These are phyloP conservation scores for Biscogniauxia mediterranea DNA, from an alignment of 2,329 filamentous ascomycete species.

Conservation along the genomic window DNA sequence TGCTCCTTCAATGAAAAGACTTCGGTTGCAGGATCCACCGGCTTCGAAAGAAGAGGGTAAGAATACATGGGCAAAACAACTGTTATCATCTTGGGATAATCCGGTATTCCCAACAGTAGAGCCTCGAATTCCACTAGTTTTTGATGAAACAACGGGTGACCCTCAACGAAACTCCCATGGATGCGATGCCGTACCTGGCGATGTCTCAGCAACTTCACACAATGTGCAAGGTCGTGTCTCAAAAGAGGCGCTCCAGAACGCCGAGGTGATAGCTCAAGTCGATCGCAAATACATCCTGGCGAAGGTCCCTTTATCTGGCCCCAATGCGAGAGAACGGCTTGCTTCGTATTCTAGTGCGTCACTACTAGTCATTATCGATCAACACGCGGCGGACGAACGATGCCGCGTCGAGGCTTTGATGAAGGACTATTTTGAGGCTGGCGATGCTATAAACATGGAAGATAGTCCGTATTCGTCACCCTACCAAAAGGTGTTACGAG, in stretches of 20 bases:
- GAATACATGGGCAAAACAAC: conserved; percentile 55
- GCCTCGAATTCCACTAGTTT: conserved; percentile 42
- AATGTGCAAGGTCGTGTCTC: conserved; percentile 52
- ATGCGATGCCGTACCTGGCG: conserved; percentile 8
- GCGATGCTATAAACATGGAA: not conserved
- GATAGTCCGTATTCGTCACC: conserved; percentile 1
- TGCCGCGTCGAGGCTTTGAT: conserved; percentile 76
- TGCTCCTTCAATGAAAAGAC: conserved; percentile 12
- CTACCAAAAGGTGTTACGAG: conserved; percentile 12
- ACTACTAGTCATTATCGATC: conserved; percentile 76
- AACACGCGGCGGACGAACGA: conserved; percentile 93
- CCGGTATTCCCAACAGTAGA: conserved; percentile 64
- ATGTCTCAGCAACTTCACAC: conserved; percentile 23
- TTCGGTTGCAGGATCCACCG: conserved; percentile 14
- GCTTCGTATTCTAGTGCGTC: conserved; percentile 5
- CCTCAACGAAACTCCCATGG: conserved; percentile 7
- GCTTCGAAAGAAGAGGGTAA: conserved; percentile 12
- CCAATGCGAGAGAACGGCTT: not conserved
- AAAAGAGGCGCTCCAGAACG: conserved; percentile 56
- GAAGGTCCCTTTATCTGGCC: conserved; percentile 44
- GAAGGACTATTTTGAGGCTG: conserved; percentile 43
- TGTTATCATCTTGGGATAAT: conserved; percentile 70
- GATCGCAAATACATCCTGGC: conserved; percentile 86
- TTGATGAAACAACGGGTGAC: conserved; percentile 26
- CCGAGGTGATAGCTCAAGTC: conserved; percentile 75